Evolutionary conservation across 345 rosid genomes (phyloP).

Genomic region (Leavenworthia alabamica): DNA sequence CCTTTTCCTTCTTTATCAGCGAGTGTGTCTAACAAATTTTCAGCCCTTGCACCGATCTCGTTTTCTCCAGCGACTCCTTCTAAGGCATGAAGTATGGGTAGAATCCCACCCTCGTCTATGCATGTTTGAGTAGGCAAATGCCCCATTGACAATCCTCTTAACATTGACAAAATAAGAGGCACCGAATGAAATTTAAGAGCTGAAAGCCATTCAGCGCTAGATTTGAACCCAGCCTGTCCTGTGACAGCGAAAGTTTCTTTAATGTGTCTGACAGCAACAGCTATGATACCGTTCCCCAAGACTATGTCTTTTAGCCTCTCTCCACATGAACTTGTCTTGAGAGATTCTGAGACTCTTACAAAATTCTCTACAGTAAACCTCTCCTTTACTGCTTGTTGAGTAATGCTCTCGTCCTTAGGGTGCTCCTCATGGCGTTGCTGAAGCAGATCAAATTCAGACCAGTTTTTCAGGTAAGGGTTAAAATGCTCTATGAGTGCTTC

Average conservation of each 20-base stretch:
- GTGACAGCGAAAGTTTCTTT: slow-evolving; percentile 68
- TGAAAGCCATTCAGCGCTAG: slow-evolving; percentile 62
- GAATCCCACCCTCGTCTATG: slow-evolving; percentile 76
- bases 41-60: slow-evolving; percentile 97
- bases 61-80: slow-evolving; percentile 96
- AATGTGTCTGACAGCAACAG: slow-evolving; percentile 74
- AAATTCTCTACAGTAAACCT: slow-evolving; percentile 80
- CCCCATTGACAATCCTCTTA: slow-evolving; percentile 96
- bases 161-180: slow-evolving; percentile 86
- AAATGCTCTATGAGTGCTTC: slow-evolving; percentile 92
- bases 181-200: slow-evolving; percentile 81
- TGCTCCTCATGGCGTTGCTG: slow-evolving; percentile 66
- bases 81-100: slow-evolving; percentile 81
- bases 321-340: slow-evolving; percentile 95
- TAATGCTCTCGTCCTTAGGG: slow-evolving; percentile 62
- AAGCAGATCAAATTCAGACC: slow-evolving; percentile 74
- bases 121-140: slow-evolving; percentile 79
- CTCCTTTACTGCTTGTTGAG: slow-evolving; percentile 68
- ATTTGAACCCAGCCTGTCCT: slow-evolving; percentile 69
- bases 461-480: slow-evolving; percentile 74
- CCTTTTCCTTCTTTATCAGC: slow-evolving; percentile 87
- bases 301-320: slow-evolving; percentile 93
- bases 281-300: slow-evolving; percentile 73
- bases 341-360: slow-evolving; percentile 92
- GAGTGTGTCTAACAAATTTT: slow-evolving; percentile 85